A percentile compares a stretch with the other conserved stretches of the same genome.
Conservation (phyloP, 192 early-diverging fungal genomes). For the Coemansia sp. region DNA sequence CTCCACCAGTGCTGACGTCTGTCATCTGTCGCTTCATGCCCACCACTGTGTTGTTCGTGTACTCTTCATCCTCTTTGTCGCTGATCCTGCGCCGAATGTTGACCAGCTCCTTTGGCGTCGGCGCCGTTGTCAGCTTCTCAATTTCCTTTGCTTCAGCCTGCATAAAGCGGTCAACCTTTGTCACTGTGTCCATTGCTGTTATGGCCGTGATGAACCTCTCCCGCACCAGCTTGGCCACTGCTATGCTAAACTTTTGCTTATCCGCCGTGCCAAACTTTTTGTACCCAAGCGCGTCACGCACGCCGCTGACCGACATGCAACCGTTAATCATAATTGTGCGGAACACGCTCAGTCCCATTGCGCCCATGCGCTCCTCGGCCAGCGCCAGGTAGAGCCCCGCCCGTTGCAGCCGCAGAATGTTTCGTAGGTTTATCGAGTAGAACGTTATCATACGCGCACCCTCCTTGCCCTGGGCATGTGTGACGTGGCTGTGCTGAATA, state of each 20-base stretch:
- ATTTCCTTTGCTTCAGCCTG: slow-evolving; percentile 60
- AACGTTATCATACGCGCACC: slow-evolving; percentile 61
- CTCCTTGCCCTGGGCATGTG: slow-evolving; percentile 67
- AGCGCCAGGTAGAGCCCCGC: slow-evolving; percentile 59
- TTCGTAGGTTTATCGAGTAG: slow-evolving; percentile 61
- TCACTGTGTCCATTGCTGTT: slow-evolving; percentile 58
- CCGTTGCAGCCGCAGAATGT: slow-evolving; percentile 61
- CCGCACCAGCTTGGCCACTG: slow-evolving; percentile 56
- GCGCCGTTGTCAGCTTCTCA: slow-evolving; percentile 57
- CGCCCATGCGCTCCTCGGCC: slow-evolving; percentile 58
- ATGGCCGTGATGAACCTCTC: slow-evolving; percentile 65
- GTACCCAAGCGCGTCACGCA: slow-evolving; percentile 25
- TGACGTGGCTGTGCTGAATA: slow-evolving; percentile 82
- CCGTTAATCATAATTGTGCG: slow-evolving; percentile 54
- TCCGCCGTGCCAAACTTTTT: slow-evolving; percentile 15
- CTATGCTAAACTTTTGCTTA: slow-evolving; percentile 22
- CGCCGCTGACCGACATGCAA: slow-evolving; percentile 29
- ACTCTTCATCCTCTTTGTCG: slow-evolving; percentile 56
- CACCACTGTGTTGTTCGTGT: slow-evolving; percentile 41
- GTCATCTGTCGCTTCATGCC: slow-evolving; percentile 53
- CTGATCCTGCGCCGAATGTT: slow-evolving; percentile 51
- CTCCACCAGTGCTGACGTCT: background rate
- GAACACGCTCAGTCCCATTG: slow-evolving; percentile 57
- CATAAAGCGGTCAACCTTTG: slow-evolving; percentile 61
- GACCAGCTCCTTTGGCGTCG: slow-evolving; percentile 64